Evolutionary conservation across 495 filamentous ascomycete genomes (phyloP), one percentile per base, ranked within the genome.

Genomic region (Jackrogersella minutella): DNA sequence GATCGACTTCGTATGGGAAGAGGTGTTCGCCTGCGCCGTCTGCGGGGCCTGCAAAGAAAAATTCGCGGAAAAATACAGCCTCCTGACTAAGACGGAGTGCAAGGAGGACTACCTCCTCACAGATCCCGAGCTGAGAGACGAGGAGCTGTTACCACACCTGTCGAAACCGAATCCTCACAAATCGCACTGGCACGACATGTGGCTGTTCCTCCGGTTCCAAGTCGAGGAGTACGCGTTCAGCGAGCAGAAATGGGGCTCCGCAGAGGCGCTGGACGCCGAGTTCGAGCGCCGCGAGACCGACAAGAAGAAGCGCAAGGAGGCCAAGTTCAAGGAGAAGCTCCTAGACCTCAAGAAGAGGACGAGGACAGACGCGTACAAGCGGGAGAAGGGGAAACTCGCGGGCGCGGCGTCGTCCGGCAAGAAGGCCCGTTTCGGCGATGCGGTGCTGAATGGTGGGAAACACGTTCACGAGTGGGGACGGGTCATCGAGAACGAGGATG

Each of bases 111-210:
- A 99, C 77, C 84, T 99, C 1, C 73, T 99, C 58, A 99, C 95
- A 1, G 95, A 99, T 69, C 91, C 92, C 40, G 93, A 97, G 72
- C 81, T 98, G 1, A 87, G 87, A 61, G 95, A 99, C 69, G 83
- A 86, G 55, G 91, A 93, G 43, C 79, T 99, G 8, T 81, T 99
- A 2, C 95, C 95, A 0, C 93, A 93, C 74, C 78, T 99, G 0
- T 90, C 91, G 62, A 88, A 87, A 22, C 95, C 96, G 4, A 99
- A 99, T 72, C 95, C 95, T 16, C 94, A 97, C 74, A 97, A 97
- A 73, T 86, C 88, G 0, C 93, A 93, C 31, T 99, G 92, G 92
- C 93, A 97, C 71, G 92, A 95, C 79, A 98, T 99, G 95, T 95
- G 95, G 91, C 86, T 99, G 0, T 99, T 91, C 73, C 81, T 99